Evolutionary conservation across 1,284 basidiomycete genomes (phyloP), one percentile per base, ranked within the genome.

Genomic region (Exobasidium rhododendri): DNA sequence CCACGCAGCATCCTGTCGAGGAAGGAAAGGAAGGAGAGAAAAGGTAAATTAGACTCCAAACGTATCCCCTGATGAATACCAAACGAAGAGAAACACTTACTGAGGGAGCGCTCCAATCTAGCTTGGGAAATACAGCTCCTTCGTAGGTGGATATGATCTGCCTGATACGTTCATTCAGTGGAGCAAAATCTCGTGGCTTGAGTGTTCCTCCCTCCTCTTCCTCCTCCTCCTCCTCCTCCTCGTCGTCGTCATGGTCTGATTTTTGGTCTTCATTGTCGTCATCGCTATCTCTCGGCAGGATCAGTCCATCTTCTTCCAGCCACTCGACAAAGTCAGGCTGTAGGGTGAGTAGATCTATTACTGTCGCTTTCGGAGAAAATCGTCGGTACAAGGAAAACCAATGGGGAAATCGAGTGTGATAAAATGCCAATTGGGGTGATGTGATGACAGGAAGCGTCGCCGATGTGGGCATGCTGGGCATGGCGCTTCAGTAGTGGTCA

Each of bases 1-100:
- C 90, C 93, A 97, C 1, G 89, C 86, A 13, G 93, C 91, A 75
- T 97, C 94, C 90, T 40, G 17, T n/a, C n/a, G n/a, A n/a, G n/a
- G n/a, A n/a, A n/a, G n/a, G n/a, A n/a, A n/a, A 94, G 67, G 17
- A 62, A 50, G 32, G 20, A 22, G 45, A 26, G 47, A 35, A 56
- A 28, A 51, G 22, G 14, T 60, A 53, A 26, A n/a, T n/a, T n/a
- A n/a, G n/a, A n/a, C n/a, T n/a, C n/a, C n/a, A n/a, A n/a, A n/a
- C n/a, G n/a, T n/a, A n/a, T n/a, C n/a, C 20, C 35, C 17, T 40
- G 10, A 40, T 17, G 17, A 40, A 40, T 17, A 59, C 45, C 10
- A 2, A 26, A 28, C 7, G 22, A 35, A 6, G 40, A 40, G 31
- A 46, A 29, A 35, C 3, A 63, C 62, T 54, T 55, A 64, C 62